Evolutionary conservation across 495 filamentous ascomycete genomes (phyloP).

Genomic region (Penicillium cosmopolitanum): DNA sequence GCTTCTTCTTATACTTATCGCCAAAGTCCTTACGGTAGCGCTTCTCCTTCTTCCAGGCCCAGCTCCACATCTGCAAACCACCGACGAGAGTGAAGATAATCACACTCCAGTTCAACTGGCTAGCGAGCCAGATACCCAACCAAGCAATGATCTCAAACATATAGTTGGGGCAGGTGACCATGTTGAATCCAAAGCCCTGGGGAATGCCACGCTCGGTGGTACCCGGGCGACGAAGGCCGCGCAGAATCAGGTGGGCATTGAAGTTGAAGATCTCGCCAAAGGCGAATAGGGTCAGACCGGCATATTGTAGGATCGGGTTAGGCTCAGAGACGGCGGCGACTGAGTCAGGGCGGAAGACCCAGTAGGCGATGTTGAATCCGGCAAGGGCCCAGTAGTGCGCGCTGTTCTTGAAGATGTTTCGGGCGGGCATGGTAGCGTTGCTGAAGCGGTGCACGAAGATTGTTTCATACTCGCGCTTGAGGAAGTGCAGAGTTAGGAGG

Average conservation of each 20-base stretch:
- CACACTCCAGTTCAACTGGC: slow-evolving; percentile 73
- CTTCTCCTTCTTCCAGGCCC: slow-evolving; percentile 92
- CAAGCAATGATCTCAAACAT: slow-evolving; percentile 89
- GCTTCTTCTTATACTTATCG: slow-evolving; percentile 89
- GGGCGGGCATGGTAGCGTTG: slow-evolving; percentile 84
- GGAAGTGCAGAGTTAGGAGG: slow-evolving; percentile 79
- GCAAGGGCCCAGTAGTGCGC: slow-evolving; percentile 87
- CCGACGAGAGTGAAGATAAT: slow-evolving; percentile 71
- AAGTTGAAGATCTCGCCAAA: slow-evolving; percentile 81
- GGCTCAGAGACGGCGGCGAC: slow-evolving; percentile 50
- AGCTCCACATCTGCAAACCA: slow-evolving; percentile 73
- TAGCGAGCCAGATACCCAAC: slow-evolving; percentile 74
- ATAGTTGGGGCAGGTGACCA: slow-evolving; percentile 97
- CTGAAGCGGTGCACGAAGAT: slow-evolving; percentile 95
- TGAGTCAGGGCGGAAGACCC: slow-evolving; percentile 77
- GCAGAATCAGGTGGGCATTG: slow-evolving; percentile 74
- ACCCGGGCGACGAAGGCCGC: slow-evolving; percentile 74
- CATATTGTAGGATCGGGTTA: slow-evolving; percentile 56
- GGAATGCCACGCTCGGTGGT: slow-evolving; percentile 88
- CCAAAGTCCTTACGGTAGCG: slow-evolving; percentile 88
- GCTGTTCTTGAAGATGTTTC: slow-evolving; percentile 89
- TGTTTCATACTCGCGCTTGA: slow-evolving; percentile 95
- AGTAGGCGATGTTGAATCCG: slow-evolving; percentile 81
- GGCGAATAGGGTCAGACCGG: slow-evolving; percentile 68
- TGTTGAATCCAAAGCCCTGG: slow-evolving; percentile 77